Base-by-base conservation (phyloP, 1,139 yeast genomes). In the Geotrichum restrictum region DNA sequence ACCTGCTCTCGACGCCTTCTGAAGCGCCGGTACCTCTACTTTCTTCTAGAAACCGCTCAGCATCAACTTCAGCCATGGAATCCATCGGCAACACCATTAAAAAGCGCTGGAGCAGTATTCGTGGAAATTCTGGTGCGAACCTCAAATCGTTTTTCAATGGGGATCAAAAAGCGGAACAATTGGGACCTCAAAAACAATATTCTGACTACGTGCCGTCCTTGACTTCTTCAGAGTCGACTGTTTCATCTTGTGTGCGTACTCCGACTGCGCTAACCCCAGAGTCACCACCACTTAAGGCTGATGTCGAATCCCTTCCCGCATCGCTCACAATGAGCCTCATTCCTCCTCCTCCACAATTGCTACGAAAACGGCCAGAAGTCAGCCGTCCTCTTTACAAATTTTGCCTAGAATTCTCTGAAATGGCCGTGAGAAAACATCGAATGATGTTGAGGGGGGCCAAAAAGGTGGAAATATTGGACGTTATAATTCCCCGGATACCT, bases 281-380 rank as follows among this genome's bases (percentile, higher is more conserved):
- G 2, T 53, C 59, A 2, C 56, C 61, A 8, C 62, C 62, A 6
- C 29, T 24, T 8, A 51, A 58, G 3, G 57, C 60, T 2, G 37
- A 33, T 21, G 37, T 6, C n/a, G 29, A 8, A 3, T 19, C 50
- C 13, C 10, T 34, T 13, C 48, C 50, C 10, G 47, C 51, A 3
- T 60, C 64, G 14, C 53, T 64, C 16, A 64, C 67, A 2, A 62
- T 61, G 59, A 54, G 62, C 5, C 45, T 64, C 41, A 61, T 65
- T 22, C 69, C 69, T 1, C 67, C 69, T 2, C 69, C 69, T 19
- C 66, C 67, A 3, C 66, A 62, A 44, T 50, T 65, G 38, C 56
- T 63, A 19, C 59, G 66, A 13, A 59, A 61, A 38, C 52, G 62
- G 2, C 68, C 69, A 2, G 66, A 63, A 38, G 59, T 65, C 21